Evolutionary conservation across 1,139 yeast species (phyloP), one percentile per base, ranked within the genome.

Genomic region (Pichia sp.): DNA sequence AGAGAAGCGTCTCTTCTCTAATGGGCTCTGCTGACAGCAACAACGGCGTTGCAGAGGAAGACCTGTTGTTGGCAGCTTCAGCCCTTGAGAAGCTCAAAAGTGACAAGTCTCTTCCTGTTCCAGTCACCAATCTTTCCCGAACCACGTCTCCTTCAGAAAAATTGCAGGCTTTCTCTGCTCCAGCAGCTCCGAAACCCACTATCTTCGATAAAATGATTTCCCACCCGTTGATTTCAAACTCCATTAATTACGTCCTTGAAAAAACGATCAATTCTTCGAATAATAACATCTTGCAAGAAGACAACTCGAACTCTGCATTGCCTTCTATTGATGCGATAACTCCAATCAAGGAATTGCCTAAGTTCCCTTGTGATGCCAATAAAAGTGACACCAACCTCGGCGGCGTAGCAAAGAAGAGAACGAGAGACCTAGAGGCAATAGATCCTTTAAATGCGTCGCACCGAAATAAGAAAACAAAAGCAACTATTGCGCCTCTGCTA

Each of bases 231-330:
- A 70, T 70, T 2, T 67, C 72, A 3, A 64, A 63, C 46, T 68
- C 72, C 0, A 68, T 70, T 53, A 67, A 62, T 51, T 69, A 66
- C 50, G 69, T 70, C 61, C 57, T 69, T 42, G 72, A 70, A 55
- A 68, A 65, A 48, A 68, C 70, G 1, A 65, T 68, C 8, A 58
- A 62, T 38, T 58, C 65, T 12, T 65, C 70, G 4, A 64, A 60
- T 53, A 60, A 56, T 46, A 59, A 62, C 40, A 58, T 66, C 2
- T 46, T 57, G 27, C 46, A 40, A 6, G 27, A 49, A 14, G 24
- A 27, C 9, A 46, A 30, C 10, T 34, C 38, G 38, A 34, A 14
- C 38, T 9, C 38, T 4, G 12, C 10, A 14, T 34, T 49, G 4
- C 47, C 53, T 8, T 33, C 36, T 24, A 43, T 46, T 14, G 34